Base-by-base conservation (phyloP, 345 rosid genomes). In the Populus nigra region DNA sequence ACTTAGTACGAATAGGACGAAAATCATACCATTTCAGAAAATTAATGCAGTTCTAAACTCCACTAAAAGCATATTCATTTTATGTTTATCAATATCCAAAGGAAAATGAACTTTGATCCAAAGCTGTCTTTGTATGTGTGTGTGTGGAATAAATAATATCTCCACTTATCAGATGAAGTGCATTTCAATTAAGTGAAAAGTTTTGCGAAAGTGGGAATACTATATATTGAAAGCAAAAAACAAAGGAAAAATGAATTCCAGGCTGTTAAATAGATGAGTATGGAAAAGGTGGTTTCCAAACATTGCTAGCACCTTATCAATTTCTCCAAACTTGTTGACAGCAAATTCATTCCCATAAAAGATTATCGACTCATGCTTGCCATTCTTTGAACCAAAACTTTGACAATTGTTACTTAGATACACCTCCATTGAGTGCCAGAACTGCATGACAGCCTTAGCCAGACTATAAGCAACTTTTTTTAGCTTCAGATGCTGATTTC, bases 391-490 rank as follows among this genome's bases (percentile, higher is more conserved):
- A 76, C 79, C 83, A 77, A 36, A 61, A 76, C 70, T 81, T 70
- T 81, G 73, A 71, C 77, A 81, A 75, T 84, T 85, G 71, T 72
- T 73, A 73, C 80, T 84, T 82, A 85, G 69, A 80, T 83, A 80
- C 78, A 83, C 68, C 85, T 92, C 90, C 45, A 90, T 87, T 33
- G 93, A 88, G 80, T 83, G 85, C 99, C 99, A 96, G 83, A 94
- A 96, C 78, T 89, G 86, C 92, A 91, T 86, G 73, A 96, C 90
- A 81, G 97, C 94, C 77, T 89, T 89, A 77, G 97, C 93, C 76
- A 96, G 78, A 76, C 82, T 74, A 79, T 86, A 83, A 75, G 98
- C 94, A 75, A 94, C 85, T 61, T 76, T 84, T 87, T 87, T 91
- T 8, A 87, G 88, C 86, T 90, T 88, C 81, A 78, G 38, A 23